Base-by-base conservation (phyloP, 306 rosid species). In the Nissolia schottii region DNA sequence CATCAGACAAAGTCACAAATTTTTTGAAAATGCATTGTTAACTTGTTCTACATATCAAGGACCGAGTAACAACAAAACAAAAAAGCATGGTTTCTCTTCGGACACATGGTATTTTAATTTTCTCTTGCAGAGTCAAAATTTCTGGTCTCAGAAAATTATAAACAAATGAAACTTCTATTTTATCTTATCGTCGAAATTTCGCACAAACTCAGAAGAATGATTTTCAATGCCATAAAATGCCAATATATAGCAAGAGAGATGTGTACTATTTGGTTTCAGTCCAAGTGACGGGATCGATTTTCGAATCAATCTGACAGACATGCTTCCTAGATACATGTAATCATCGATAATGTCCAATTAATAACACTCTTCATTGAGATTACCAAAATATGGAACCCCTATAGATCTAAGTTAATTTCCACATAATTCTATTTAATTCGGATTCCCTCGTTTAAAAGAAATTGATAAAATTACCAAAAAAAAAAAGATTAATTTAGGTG, bases 121-220 rank as follows among this genome's bases (percentile, higher is more conserved):
- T n/a, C n/a, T n/a, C n/a, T n/a, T 5, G 38, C 43, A 61, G 67
- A 65, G 60, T 75, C 32, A 58, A 70, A 82, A 70, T 65, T 64
- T 75, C 67, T 61, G 32, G 76, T 77, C 82, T 78, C 83, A 62
- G 71, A 41, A 76, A 68, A 82, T n/a, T n/a, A n/a, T 87, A 82
- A 82, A 81, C 83, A 86, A 86, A 75, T 83, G 86, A 90, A 90
- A 84, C 91, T 88, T 88, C 90, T 81, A 71, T 72, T 83, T 90
- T 81, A 88, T 88, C 91, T 79, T 86, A 84, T 83, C 73, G 10
- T 77, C 56, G 19, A 80, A 76, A 35, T 37, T 74, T 74, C 71
- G 75, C 57, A 64, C 74, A 10, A n/a, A 66, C 68, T 68, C 84
- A 73, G 74, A 49, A 67, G 75, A 71, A 16, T 69, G 19, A 46